Base-by-base conservation (phyloP, 148 eudicot genomes). In the Vaccinium darrowii region DNA sequence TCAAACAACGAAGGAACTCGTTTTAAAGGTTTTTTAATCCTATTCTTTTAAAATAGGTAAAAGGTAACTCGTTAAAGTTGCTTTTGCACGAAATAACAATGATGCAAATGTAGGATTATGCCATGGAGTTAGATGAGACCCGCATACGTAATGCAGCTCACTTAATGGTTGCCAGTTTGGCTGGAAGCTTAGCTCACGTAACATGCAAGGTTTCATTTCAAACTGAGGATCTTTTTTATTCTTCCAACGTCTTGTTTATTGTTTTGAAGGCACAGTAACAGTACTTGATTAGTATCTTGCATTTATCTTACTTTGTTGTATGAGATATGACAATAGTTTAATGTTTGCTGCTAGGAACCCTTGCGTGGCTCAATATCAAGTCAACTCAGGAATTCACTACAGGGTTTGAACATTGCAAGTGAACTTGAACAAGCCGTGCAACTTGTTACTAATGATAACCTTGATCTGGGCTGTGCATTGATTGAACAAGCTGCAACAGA, bases 121-220 rank as follows among this genome's bases (percentile, higher is more conserved):
- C 99, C 51, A 90, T 95, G 93, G 99, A 97, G 89, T 89, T 95
- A 23, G 98, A 97, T 82, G 99, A 97, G 90, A 89, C 91, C 83
- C 94, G 97, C 63, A 92, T 95, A 87, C 87, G 87, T 58, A 94
- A 92, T 90, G 99, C 98, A 81, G 99, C 98, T 81, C 98, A 95
- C 90, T 86, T 97, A 86, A 97, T 97, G 99, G 99, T 97, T 78
- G 99, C 96, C 81, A 92, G 99, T 90, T 92, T 97, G 90, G 94
- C 98, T 82, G 99, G 98, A 82, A 94, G 99, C 87, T 91, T 97
- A 84, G 99, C 99, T 90, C 98, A 97, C 87, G 98, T 97, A 74
- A 95, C 99, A 76, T 97, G 99, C 98, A 97, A 97, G 96, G 99
- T 93, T 84, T 80, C 43, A 67, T 71, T 30, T 86, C 16, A n/a